Conservation (phyloP, 1,284 basidiomycete genomes). For the Boletus mariae region DNA sequence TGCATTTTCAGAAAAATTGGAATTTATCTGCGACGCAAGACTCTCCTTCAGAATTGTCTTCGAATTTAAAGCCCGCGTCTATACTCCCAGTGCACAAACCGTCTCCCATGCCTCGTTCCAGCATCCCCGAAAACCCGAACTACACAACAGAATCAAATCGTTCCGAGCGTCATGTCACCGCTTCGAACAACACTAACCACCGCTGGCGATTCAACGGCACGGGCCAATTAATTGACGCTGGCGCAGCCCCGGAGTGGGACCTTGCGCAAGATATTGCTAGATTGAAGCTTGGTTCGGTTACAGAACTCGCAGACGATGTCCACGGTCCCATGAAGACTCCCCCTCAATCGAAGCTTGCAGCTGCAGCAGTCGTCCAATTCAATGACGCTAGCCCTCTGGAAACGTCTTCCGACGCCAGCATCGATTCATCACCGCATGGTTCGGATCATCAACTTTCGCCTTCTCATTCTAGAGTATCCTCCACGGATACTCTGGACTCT, state of each 20-base stretch:
- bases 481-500: slow-evolving; percentile 64
- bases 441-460: slow-evolving; percentile 59
- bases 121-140: slow-evolving; percentile 28
- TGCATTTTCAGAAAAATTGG: slow-evolving; percentile 41
- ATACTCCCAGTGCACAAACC: slow-evolving; percentile 36
- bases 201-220: slow-evolving; percentile 63
- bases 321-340: slow-evolving; percentile 57
- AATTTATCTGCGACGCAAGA: slow-evolving; percentile 37
- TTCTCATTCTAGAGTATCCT: slow-evolving; percentile 74
- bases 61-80: slow-evolving; percentile 29
- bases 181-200: slow-evolving; percentile 35
- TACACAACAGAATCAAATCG: slow-evolving; percentile 24
- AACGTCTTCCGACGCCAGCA: slow-evolving; percentile 63
- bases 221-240: slow-evolving; percentile 59
- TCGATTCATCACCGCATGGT: slow-evolving; percentile 66
- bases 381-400: slow-evolving; percentile 68
- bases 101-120: slow-evolving; percentile 45
- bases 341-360: slow-evolving; percentile 53
- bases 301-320: slow-evolving; percentile 47
- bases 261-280: slow-evolving; percentile 69
- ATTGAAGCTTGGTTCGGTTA: slow-evolving; percentile 58
- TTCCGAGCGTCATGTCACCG: slow-evolving; percentile 30
- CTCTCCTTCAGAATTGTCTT: slow-evolving; percentile 29
- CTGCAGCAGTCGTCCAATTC: slow-evolving; percentile 50
- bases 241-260: slow-evolving; percentile 58